Base-by-base conservation (phyloP, 306 rosid species). In the Morella rubra region DNA sequence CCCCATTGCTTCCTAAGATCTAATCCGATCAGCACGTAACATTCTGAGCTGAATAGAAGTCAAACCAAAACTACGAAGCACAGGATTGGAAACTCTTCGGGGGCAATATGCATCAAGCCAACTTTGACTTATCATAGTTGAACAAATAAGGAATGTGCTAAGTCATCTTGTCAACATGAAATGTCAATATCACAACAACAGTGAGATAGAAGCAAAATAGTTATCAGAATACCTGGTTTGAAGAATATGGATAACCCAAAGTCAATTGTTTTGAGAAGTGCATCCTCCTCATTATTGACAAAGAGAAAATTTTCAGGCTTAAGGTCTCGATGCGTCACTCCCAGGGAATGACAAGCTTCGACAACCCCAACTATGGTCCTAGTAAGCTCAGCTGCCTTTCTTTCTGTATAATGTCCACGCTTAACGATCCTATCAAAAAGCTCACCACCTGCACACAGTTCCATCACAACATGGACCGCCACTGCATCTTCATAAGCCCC, bases 401-500 rank as follows among this genome's bases (percentile, higher is more conserved):
- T 86, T 66, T 96, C 99, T 0, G 99, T 84, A 84, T 89, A 96
- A 80, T 96, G 99, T 20, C 98, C 99, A 0, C 94, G 96, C 86
- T 96, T 86, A 80, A 91, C 85, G 76, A 96, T 96, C 90, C 99
- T 79, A 83, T 96, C 99, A 18, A 96, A 96, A 69, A 96, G 96
- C 89, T 96, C 99, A 69, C 99, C 99, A 40, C 99, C 99, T 14
- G 92, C 94, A 85, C 99, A 96, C 45, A 96, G 62, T 75, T 96
- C 99, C 99, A 96, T 96, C 74, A 96, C 99, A 76, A 96, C 99
- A 75, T 96, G 91, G 73, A 96, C 99, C 6, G 98, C 98, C 13
- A 89, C 83, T 0, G 91, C 93, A 84, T 96, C 99, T 87, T 96
- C 99, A 70, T 89, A 96, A 64, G 99, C 97, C 70, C 91, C 99